Percentiles rank a stretch among this genome's conserved stretches.
Evolutionary conservation across 2,329 filamentous ascomycete genomes (phyloP).

Genomic region (Amesomyces nigricolor): DNA sequence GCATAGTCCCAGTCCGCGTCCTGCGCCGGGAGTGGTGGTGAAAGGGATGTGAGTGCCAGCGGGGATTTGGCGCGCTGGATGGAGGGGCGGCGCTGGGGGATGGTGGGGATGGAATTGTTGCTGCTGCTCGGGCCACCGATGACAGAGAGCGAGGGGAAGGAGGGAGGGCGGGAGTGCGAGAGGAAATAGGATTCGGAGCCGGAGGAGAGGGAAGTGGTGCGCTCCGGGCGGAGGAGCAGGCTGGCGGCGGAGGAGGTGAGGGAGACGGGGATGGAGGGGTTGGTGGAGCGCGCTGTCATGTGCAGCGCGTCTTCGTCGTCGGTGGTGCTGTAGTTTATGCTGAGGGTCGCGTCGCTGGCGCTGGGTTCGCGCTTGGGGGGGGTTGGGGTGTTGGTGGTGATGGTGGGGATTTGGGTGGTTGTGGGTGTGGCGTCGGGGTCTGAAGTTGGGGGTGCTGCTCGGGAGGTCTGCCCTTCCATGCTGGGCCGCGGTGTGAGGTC

Average conservation of each 20-base stretch:
- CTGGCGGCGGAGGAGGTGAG: slow-evolving; percentile 21
- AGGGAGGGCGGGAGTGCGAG: slow-evolving; percentile 28
- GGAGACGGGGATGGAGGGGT: slow-evolving; percentile 32
- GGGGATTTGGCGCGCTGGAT: slow-evolving; percentile 55
- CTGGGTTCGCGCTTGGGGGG: slow-evolving; percentile 19
- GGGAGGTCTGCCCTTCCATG: slow-evolving; percentile 41
- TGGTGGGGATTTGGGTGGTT: slow-evolving; percentile 17
- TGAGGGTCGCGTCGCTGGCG: slow-evolving; percentile 38
- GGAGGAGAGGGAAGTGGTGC: slow-evolving; percentile 43
- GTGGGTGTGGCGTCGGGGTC: slow-evolving; percentile 20
- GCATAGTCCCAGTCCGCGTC: slow-evolving; percentile 77
- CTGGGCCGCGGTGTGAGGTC: slow-evolving; percentile 43
- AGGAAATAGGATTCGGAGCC: slow-evolving; percentile 59
- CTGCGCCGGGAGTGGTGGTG: slow-evolving; percentile 41
- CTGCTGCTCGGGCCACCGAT: not conserved
- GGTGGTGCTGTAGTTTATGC: slow-evolving; percentile 65
- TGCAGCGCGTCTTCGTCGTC: slow-evolving; percentile 72
- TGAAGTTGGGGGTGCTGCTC: slow-evolving; percentile 23
- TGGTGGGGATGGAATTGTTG: slow-evolving; percentile 29
- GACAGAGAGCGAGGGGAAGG: not conserved
- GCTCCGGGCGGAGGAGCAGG: slow-evolving; percentile 18
- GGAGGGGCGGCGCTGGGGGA: slow-evolving; percentile 40
- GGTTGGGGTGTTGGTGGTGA: slow-evolving; percentile 9
- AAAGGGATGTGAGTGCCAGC: slow-evolving; percentile 44
- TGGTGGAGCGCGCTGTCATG: slow-evolving; percentile 39